These are phyloP conservation scores for Debaryomyces psychrophilus DNA, from an alignment of 1,139 yeast species.

Conservation along the genomic window DNA sequence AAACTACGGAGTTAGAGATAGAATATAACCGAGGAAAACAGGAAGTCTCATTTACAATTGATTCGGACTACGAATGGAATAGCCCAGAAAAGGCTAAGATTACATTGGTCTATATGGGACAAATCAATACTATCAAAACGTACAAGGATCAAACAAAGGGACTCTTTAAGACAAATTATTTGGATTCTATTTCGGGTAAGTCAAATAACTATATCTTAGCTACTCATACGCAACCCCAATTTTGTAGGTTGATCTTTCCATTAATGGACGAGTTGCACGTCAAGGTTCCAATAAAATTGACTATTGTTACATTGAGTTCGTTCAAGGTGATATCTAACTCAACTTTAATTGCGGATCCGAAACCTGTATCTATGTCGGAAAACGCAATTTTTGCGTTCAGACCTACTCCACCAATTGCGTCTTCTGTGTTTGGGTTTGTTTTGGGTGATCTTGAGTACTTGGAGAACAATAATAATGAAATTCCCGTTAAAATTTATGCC, in stretches of 20 bases:
- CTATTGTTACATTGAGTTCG: slow-evolving; percentile 45
- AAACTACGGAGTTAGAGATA: slow-evolving; percentile 28
- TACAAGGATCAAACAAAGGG: slow-evolving; percentile 63
- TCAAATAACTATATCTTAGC: slow-evolving; percentile 56
- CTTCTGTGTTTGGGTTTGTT: slow-evolving; percentile 67
- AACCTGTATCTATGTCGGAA: slow-evolving; percentile 23
- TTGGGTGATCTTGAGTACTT: slow-evolving; percentile 64
- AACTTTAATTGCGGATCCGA: slow-evolving; percentile 28
- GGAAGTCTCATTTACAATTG: slow-evolving; percentile 27
- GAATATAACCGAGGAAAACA: slow-evolving; percentile 44
- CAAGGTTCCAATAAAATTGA: slow-evolving; percentile 54
- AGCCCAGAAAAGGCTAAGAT: slow-evolving; percentile 6
- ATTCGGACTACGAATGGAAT: slow-evolving; percentile 16
- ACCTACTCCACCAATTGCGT: slow-evolving; percentile 58
- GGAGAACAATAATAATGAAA: slow-evolving; percentile 31
- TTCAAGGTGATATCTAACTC: slow-evolving; percentile 58
- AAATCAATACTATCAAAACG: slow-evolving; percentile 56
- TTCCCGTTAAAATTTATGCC: slow-evolving; percentile 57
- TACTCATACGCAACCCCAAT: slow-evolving; percentile 72
- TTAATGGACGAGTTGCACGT: slow-evolving; percentile 63
- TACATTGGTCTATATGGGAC: slow-evolving; percentile 49
- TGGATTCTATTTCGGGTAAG: slow-evolving; percentile 50
- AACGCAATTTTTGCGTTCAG: slow-evolving; percentile 43
- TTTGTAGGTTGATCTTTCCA: slow-evolving; percentile 64
- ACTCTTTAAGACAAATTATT: slow-evolving; percentile 67